Evolutionary conservation across 495 filamentous ascomycete genomes (phyloP).

Genomic region (Neurospora africana): DNA sequence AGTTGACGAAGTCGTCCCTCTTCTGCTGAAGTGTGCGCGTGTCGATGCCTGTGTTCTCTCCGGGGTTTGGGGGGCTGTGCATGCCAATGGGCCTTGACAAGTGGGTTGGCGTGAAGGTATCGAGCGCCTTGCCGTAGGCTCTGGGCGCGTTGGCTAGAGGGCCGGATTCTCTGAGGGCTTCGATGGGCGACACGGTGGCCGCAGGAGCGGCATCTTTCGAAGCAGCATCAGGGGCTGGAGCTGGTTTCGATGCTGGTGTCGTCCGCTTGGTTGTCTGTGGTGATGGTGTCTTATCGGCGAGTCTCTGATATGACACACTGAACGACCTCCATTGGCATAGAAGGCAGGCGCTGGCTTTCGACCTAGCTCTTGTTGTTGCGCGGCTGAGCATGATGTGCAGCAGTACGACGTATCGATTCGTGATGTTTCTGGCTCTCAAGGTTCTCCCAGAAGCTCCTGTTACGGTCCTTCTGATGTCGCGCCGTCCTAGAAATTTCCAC

Average conservation of each 20-base stretch:
- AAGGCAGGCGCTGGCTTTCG: constrained; percentile 23
- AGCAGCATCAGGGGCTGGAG: background rate
- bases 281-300: constrained; percentile 23
- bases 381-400: constrained; percentile 16
- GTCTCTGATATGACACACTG: constrained; percentile 30
- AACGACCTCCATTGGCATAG: constrained; percentile 40
- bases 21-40: constrained; percentile 52
- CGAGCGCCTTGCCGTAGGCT: constrained; percentile 44
- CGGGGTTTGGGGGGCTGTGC: constrained; percentile 53
- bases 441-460: constrained; percentile 1
- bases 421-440: background rate
- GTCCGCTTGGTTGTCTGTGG: constrained; percentile 1
- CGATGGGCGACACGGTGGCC: background rate
- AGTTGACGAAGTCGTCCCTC: constrained; percentile 72
- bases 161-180: constrained; percentile 8
- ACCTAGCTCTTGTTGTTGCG: constrained; percentile 4
- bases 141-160: constrained; percentile 41
- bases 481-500: constrained; percentile 18
- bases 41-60: constrained; percentile 75
- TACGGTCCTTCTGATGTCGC: background rate
- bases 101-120: constrained; percentile 53
- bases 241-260: constrained; percentile 2
- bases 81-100: constrained; percentile 77
- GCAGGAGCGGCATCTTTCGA: constrained; percentile 1
- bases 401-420: background rate